Conservation (phyloP, 495 filamentous ascomycete genomes). For the Staphylotrichum tortipilum region DNA sequence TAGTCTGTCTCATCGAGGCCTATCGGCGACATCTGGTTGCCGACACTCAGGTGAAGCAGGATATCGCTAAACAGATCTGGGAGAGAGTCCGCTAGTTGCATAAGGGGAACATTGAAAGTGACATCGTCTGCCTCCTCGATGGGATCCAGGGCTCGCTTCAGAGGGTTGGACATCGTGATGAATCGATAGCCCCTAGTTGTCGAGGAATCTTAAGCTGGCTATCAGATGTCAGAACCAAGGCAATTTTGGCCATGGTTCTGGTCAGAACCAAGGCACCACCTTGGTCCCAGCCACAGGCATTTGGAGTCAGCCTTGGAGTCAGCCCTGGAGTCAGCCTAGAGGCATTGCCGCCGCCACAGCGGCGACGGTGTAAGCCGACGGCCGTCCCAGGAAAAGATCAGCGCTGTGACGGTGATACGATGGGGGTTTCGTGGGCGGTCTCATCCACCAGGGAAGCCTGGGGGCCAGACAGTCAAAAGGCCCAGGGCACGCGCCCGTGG, state of each 20-base stretch:
- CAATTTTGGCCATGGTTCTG: background rate
- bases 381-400: too few species aligned
- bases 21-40: background rate
- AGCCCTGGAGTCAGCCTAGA: too few species aligned
- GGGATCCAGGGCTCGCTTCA: background rate
- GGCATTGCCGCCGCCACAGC: too few species aligned
- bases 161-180: background rate
- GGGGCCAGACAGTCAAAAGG: too few species aligned
- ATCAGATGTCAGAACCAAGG: background rate
- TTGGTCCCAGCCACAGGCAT: too few species aligned
- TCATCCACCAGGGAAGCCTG: too few species aligned
- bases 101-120: background rate
- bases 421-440: too few species aligned
- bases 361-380: too few species aligned
- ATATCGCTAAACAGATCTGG: background rate
- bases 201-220: background rate
- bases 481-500: too few species aligned
- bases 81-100: background rate
- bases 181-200: background rate
- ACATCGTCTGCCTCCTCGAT: background rate
- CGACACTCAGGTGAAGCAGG: background rate
- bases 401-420: too few species aligned
- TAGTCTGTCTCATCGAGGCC: background rate
- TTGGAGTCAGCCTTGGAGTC: too few species aligned
- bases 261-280: too few species aligned